Conservation (phyloP, 2,329 filamentous ascomycete species). For the Nothomitra cinnamomea region DNA sequence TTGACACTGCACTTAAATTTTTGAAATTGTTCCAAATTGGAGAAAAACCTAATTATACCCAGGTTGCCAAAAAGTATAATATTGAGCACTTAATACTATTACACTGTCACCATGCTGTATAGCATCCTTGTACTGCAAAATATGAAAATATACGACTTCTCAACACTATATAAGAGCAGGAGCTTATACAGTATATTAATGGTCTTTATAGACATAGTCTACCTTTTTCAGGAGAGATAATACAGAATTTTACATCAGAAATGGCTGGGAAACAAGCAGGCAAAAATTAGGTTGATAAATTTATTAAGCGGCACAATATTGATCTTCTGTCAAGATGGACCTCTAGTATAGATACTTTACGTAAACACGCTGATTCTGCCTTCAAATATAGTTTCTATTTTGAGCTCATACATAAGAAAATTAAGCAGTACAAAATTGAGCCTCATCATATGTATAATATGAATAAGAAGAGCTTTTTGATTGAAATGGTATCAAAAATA, state of each 20-base stretch:
- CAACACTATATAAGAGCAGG: background rate
- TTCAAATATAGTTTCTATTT: constrained; percentile 13
- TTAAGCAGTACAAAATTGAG: background rate
- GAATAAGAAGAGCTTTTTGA: too few species aligned
- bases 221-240: constrained; percentile 10
- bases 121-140: background rate
- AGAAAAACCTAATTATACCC: background rate
- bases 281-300: constrained; percentile 11
- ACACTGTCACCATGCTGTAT: background rate
- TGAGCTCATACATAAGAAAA: constrained; percentile 5
- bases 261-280: constrained; percentile 7
- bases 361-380: constrained; percentile 12
- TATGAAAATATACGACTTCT: background rate
- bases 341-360: constrained; percentile 9
- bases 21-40: background rate
- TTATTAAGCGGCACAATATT: constrained; percentile 9
- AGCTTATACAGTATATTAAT: constrained; percentile 13
- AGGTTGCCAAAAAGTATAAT: background rate
- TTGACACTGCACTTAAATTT: background rate
- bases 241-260: constrained; percentile 9
- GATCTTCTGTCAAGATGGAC: constrained; percentile 10
- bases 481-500: background rate
- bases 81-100: background rate
- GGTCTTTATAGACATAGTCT: constrained; percentile 8
- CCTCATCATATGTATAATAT: background rate